Percentiles rank a stretch among this genome's conserved stretches.
Evolutionary conservation across 306 rosid species (phyloP).

Genomic region (Coriaria nepalensis): DNA sequence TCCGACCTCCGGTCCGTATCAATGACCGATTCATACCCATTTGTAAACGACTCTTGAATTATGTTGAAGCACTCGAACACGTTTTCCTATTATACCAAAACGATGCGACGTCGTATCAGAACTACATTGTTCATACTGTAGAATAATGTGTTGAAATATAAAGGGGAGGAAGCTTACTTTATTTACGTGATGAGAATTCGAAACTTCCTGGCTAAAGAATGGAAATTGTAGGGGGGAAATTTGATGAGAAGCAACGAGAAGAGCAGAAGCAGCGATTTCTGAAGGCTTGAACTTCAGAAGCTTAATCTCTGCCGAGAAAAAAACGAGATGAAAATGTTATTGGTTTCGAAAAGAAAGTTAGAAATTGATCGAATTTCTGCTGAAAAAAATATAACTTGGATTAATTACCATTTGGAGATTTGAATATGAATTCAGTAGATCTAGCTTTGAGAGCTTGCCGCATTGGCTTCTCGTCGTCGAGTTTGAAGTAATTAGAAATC

Average conservation of each 20-base stretch:
- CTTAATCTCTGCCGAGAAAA: constrained; percentile 47
- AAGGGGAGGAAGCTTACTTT: constrained; percentile 30
- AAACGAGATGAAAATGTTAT: too few relatives aligned
- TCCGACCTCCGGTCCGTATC: constrained; percentile 41
- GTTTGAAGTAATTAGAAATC: constrained; percentile 35
- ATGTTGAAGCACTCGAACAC: constrained; percentile 41
- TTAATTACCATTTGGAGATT: constrained; percentile 81
- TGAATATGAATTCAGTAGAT: constrained; percentile 59
- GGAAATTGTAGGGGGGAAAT: constrained; percentile 65
- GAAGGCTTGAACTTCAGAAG: constrained; percentile 78
- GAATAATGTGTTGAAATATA: not conserved
- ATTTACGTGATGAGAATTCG: constrained; percentile 44
- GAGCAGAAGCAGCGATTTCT: constrained; percentile 63
- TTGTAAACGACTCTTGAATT: constrained; percentile 34
- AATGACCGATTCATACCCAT: constrained; percentile 40
- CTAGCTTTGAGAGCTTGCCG: constrained; percentile 52
- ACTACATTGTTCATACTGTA: not conserved
- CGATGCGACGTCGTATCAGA: too few relatives aligned
- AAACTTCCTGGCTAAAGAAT: constrained; percentile 42
- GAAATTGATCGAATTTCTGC: too few relatives aligned
- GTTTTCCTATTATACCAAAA: constrained; percentile 54
- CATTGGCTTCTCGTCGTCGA: constrained; percentile 39
- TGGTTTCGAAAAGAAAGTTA: not conserved
- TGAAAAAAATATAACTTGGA: too few relatives aligned
- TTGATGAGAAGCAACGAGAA: constrained; percentile 65